Base-by-base conservation (phyloP, 345 rosid genomes). In the Pugionium cornutum region DNA sequence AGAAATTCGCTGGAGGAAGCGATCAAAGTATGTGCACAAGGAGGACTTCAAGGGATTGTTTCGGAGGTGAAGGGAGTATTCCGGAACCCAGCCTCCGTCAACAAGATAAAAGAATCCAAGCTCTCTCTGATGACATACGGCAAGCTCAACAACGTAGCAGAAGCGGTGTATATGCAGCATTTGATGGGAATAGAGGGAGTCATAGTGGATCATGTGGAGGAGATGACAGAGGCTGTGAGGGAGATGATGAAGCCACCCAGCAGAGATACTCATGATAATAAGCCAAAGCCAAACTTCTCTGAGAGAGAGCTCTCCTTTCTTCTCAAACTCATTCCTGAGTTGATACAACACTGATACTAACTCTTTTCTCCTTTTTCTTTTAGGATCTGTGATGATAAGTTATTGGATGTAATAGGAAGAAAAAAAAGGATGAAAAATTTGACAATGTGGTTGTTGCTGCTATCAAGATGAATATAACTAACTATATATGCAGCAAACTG, bases 1-100 rank as follows among this genome's bases (percentile, higher is more conserved):
- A 85, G 99, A 71, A 94, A 94, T 56, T 90, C 97, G 0, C 43
- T 94, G 64, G 99, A 85, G 82, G 97, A 83, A 70, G 99, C 97
- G 7, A 69, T 84, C 9, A 84, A 79, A 68, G 47, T 94, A 25
- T 86, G 96, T 62, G 26, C 79, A 46, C 84, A 85, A 46, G 96
- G 96, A n/a, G 91, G 89, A 29, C 64, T 94, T 62, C 81, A 86
- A 62, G 97, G 96, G 31, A 82, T 90, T 42, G 95, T 90, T 2
- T 88, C 96, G 1, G 95, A 94, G 81, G 86, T 87, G 26, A 88
- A 79, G 66, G 99, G 83, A 3, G 63, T 90, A 1, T 85, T 94
- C 68, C 67, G 84, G 44, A 88, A 86, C 74, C 99, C 96, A 0
- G 80, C 79, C 2, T 78, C 84, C 0, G 84, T 94, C 39, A 49